phyloP scores from a whole-genome alignment of 495 filamentous ascomycete genomes.

The Wilcoxina mikolae region DNA sequence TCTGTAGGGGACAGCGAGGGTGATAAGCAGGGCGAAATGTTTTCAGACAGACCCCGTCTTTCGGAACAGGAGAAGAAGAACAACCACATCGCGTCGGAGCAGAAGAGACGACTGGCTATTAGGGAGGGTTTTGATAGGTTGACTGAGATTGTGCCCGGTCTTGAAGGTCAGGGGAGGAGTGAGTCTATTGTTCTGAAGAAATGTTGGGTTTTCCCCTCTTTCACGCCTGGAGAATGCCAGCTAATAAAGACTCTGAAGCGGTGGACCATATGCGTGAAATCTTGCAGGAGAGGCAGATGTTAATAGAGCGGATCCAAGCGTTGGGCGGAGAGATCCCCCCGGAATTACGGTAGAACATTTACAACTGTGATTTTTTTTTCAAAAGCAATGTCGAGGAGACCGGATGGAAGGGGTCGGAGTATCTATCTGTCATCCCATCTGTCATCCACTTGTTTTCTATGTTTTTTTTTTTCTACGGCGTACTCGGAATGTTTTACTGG shows the following conservation, averaged over 20 bases:
- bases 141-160: conserved; percentile 65
- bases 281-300: conserved; percentile 44
- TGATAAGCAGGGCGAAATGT: conserved; percentile 15
- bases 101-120: conserved; percentile 76
- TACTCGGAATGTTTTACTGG: not conserved
- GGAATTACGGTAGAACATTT: conserved; percentile 17
- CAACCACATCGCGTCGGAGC: conserved; percentile 81
- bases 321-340: conserved; percentile 40
- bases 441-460: not conserved
- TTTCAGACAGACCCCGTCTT: conserved; percentile 43
- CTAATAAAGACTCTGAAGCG: conserved; percentile 35
- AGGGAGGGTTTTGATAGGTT: conserved; percentile 75
- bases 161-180: conserved; percentile 69
- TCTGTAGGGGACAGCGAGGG: not conserved
- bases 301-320: conserved; percentile 48
- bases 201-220: conserved; percentile 17
- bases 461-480: not conserved
- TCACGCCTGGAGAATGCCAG: not conserved
- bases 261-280: conserved; percentile 55
- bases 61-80: conserved; percentile 79
- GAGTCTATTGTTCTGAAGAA: conserved; percentile 69
- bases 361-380: not conserved
- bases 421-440: not conserved
- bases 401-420: too few relatives aligned
- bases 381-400: not conserved